Conservation (phyloP, 768 basidiomycete species). For the Wakefieldia striispora region DNA sequence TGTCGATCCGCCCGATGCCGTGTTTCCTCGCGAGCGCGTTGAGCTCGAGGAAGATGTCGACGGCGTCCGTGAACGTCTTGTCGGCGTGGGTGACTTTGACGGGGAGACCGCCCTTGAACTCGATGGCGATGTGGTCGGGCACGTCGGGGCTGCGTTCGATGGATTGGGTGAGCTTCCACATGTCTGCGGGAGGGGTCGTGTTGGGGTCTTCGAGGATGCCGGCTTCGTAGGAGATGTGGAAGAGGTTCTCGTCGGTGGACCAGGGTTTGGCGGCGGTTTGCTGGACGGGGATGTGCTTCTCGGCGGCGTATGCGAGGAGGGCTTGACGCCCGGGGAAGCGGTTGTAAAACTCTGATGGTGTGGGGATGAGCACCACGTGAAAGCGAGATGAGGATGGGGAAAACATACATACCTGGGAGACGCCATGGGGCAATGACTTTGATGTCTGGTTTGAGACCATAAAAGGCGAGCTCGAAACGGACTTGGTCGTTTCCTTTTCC, state of each 20-base stretch:
- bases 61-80: slow-evolving; percentile 81
- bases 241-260: slow-evolving; percentile 99
- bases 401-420: slow-evolving; percentile 74
- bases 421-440: slow-evolving; percentile 99
- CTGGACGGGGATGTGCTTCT: slow-evolving; percentile 87
- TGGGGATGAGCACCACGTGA: not conserved
- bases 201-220: slow-evolving; percentile 98
- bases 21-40: slow-evolving; percentile 93
- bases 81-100: slow-evolving; percentile 64
- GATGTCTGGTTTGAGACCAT: slow-evolving; percentile 97
- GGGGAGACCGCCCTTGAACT: slow-evolving; percentile 86
- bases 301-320: slow-evolving; percentile 83
- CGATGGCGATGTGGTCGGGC: slow-evolving; percentile 80
- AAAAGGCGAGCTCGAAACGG: slow-evolving; percentile 98
- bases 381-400: not conserved
- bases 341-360: slow-evolving; percentile 91
- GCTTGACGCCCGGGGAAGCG: slow-evolving; percentile 95
- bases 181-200: slow-evolving; percentile 89
- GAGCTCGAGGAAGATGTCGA: slow-evolving; percentile 89
- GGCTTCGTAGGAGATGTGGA: slow-evolving; percentile 99
- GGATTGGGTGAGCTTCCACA: slow-evolving; percentile 96
- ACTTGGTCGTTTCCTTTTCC: slow-evolving; percentile 99
- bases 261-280: slow-evolving; percentile 97
- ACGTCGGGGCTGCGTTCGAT: slow-evolving; percentile 77
- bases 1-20: slow-evolving; percentile 96